phyloP scores from a whole-genome alignment of 1,139 yeast genomes.

The Blastobotrys capitulatus region DNA sequence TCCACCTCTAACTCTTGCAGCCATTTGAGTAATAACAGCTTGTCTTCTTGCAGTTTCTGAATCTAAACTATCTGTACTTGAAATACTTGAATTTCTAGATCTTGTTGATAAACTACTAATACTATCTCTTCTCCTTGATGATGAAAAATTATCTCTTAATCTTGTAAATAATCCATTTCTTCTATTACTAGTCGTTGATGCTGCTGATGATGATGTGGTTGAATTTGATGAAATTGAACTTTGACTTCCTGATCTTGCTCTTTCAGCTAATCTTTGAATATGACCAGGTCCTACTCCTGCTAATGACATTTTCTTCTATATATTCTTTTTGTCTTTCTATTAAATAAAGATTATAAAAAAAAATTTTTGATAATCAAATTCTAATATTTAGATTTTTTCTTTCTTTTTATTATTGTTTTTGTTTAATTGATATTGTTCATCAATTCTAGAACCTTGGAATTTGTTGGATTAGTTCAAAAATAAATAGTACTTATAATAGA shows the following conservation, averaged over 20 bases:
- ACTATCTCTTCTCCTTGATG: background rate
- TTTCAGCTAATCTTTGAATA: background rate
- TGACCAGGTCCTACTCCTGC: background rate
- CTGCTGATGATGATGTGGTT: background rate
- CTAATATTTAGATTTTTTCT: too few species aligned
- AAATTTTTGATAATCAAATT: too few species aligned
- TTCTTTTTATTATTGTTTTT: background rate
- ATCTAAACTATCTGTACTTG: background rate
- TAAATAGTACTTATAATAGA: too few species aligned
- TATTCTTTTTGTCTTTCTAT: background rate
- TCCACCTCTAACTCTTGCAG: background rate
- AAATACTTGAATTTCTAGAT: background rate
- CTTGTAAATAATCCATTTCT: background rate
- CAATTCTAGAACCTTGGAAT: background rate
- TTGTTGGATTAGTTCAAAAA: too few species aligned
- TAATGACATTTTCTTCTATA: background rate
- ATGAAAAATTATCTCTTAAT: background rate
- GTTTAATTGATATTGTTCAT: background rate
- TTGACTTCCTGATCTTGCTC: constrained; percentile 2
- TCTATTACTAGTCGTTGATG: background rate
- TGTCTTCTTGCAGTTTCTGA: background rate
- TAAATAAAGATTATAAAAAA: too few species aligned
- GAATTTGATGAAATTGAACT: constrained; percentile 1
- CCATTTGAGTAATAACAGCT: background rate
- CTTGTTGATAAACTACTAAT: background rate